phyloP scores from a whole-genome alignment of 2,329 filamentous ascomycete genomes.

The Fusarium concolor region DNA sequence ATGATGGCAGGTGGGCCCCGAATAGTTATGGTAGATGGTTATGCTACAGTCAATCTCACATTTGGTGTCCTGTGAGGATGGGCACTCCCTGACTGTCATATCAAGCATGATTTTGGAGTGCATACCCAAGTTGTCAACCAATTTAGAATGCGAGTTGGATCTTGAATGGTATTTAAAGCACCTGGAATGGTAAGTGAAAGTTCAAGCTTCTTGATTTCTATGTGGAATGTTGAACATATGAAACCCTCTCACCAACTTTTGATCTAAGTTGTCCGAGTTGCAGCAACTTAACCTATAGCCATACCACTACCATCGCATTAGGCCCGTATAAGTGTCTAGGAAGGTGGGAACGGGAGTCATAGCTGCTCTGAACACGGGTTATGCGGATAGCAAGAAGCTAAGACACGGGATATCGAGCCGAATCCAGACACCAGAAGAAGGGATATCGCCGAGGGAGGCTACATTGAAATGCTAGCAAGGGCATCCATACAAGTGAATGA shows the following conservation, averaged over 20 bases:
- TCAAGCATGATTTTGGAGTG: neutral
- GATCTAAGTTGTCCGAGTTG: neutral
- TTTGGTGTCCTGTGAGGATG: neutral
- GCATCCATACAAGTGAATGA: neutral
- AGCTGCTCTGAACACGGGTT: neutral
- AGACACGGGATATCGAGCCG: slow-evolving; percentile 3
- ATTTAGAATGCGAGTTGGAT: neutral
- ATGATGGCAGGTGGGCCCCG: neutral
- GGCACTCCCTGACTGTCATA: neutral
- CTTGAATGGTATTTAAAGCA: neutral
- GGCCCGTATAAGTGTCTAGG: neutral
- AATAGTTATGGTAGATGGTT: neutral
- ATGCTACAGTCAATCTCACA: neutral
- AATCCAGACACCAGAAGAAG: neutral
- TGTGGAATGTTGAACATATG: neutral
- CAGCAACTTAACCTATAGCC: slow-evolving; percentile 9
- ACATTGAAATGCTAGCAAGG: slow-evolving; percentile 3
- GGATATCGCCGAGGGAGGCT: slow-evolving; percentile 4
- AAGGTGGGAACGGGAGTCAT: slow-evolving; percentile 5
- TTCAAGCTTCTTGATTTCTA: neutral
- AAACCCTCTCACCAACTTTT: neutral
- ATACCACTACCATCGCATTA: neutral
- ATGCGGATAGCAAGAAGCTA: slow-evolving; percentile 1
- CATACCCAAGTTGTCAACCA: neutral
- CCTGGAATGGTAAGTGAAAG: too few species aligned